These are phyloP conservation scores for Graphium sp. DNA, from an alignment of 2,329 filamentous ascomycete species.

Conservation along the genomic window DNA sequence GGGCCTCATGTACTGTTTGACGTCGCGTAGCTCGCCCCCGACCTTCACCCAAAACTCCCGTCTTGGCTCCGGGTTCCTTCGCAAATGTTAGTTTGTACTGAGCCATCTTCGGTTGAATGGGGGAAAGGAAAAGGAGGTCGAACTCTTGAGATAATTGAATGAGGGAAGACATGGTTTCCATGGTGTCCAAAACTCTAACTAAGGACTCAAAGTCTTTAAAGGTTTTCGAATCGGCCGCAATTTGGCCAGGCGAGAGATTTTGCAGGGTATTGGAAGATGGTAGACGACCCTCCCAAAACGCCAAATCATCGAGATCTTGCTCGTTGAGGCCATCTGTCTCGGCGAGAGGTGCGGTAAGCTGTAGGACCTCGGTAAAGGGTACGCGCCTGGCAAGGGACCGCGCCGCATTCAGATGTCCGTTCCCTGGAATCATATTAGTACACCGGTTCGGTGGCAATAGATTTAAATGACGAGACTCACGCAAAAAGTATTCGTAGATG, in stretches of 20 bases:
- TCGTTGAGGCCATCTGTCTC: conserved; percentile 19
- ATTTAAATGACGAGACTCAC: conserved; percentile 36
- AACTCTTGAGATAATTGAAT: conserved; percentile 35
- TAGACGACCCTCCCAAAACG: conserved; percentile 21
- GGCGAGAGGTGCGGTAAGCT: conserved; percentile 13
- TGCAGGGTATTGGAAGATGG: conserved; percentile 3
- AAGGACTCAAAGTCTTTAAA: conserved; percentile 55
- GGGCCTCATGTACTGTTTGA: conserved; percentile 39
- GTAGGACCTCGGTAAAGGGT: conserved; percentile 28
- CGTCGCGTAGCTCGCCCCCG: conserved; percentile 32
- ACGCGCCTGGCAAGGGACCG: conserved; percentile 34
- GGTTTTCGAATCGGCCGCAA: conserved; percentile 38
- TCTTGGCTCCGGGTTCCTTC: conserved; percentile 15
- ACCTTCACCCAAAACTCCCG: conserved; percentile 37
- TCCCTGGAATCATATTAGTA: conserved; percentile 16
- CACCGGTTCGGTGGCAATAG: conserved; percentile 10
- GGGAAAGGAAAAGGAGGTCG: conserved; percentile 10
- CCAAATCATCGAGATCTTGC: conserved; percentile 18
- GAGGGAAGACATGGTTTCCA: conserved; percentile 48
- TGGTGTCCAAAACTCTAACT: conserved; percentile 44
- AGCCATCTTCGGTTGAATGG: not conserved
- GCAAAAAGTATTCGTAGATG: conserved; percentile 69
- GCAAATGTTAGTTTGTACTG: not conserved
- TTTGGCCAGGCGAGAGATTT: conserved; percentile 15
- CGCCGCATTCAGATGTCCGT: conserved; percentile 34